Conservation (phyloP, 2,329 filamentous ascomycete genomes). For the Zasmidium angulare region DNA sequence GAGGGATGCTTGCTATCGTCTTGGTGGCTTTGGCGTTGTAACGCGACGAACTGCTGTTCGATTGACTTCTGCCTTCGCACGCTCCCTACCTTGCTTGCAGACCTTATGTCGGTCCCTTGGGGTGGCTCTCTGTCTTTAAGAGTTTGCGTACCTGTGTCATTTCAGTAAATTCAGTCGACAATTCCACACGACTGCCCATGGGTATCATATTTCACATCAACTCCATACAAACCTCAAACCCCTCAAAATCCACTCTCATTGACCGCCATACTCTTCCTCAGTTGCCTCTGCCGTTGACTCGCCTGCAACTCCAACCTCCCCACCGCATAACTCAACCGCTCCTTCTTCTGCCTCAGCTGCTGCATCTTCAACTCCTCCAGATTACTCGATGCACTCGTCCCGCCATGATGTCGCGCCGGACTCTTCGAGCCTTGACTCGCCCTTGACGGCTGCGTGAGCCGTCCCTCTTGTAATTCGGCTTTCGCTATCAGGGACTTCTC, state of each 20-base stretch:
- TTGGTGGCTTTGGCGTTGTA: not conserved
- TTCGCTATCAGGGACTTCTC: constrained; percentile 82
- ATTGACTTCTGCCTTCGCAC: too few species aligned
- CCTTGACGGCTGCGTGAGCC: constrained; percentile 45
- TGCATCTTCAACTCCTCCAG: constrained; percentile 61
- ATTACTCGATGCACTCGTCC: constrained; percentile 37
- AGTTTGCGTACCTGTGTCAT: too few species aligned
- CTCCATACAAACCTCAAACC: not conserved
- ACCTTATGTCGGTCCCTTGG: too few species aligned
- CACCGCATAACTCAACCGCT: constrained; percentile 81
- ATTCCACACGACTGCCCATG: too few species aligned
- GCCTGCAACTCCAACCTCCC: constrained; percentile 83
- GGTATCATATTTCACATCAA: too few species aligned
- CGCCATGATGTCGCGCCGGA: constrained; percentile 18
- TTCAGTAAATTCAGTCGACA: too few species aligned
- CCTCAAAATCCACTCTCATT: not conserved
- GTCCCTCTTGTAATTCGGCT: constrained; percentile 78
- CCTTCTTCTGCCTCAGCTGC: constrained; percentile 75
- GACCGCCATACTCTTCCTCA: constrained; percentile 69
- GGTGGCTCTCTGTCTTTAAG: too few species aligned
- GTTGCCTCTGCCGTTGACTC: constrained; percentile 69
- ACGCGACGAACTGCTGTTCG: too few species aligned
- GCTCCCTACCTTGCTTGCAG: too few species aligned
- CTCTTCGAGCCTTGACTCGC: constrained; percentile 24
- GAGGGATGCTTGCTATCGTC: not conserved